phyloP scores from a whole-genome alignment of 768 basidiomycete genomes.

The Cystobasidium tubakii region DNA sequence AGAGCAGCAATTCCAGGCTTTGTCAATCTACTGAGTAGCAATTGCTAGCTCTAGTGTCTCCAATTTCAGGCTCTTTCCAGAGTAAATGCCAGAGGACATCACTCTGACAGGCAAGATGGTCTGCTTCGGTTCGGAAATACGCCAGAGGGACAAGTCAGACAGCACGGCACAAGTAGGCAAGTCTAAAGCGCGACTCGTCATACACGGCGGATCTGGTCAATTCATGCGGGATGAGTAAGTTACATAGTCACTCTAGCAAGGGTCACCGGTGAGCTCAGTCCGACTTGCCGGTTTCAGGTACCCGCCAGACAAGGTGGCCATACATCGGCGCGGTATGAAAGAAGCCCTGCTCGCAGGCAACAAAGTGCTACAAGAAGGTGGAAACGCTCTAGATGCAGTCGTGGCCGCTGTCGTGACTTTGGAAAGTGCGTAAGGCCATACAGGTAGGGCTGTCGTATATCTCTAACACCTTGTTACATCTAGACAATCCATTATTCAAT shows the following conservation, averaged over 20 bases:
- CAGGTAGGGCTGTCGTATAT: background rate
- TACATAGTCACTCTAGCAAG: background rate
- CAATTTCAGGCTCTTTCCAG: too few species aligned
- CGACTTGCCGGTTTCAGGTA: conserved; percentile 15
- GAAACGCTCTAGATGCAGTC: conserved; percentile 75
- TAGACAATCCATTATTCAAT: conserved; percentile 74
- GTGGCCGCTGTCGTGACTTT: conserved; percentile 66
- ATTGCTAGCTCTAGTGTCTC: too few species aligned
- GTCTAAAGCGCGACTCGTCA: background rate
- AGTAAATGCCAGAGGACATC: too few species aligned
- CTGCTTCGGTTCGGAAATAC: background rate
- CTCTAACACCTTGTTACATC: background rate
- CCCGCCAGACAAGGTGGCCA: conserved; percentile 5
- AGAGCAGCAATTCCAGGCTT: too few species aligned
- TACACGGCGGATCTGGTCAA: conserved; percentile 11
- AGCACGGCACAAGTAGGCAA: background rate
- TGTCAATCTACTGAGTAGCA: too few species aligned
- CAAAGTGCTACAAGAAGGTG: conserved; percentile 60
- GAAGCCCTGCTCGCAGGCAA: conserved; percentile 62
- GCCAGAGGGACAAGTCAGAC: background rate
- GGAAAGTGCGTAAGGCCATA: conserved; percentile 57
- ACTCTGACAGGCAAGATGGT: background rate
- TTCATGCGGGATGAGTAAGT: conserved; percentile 7
- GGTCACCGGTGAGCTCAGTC: background rate
- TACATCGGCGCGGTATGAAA: conserved; percentile 58